Base-by-base conservation (phyloP, 2,329 filamentous ascomycete species). In the Stagonosporopsis chrysanthemi region DNA sequence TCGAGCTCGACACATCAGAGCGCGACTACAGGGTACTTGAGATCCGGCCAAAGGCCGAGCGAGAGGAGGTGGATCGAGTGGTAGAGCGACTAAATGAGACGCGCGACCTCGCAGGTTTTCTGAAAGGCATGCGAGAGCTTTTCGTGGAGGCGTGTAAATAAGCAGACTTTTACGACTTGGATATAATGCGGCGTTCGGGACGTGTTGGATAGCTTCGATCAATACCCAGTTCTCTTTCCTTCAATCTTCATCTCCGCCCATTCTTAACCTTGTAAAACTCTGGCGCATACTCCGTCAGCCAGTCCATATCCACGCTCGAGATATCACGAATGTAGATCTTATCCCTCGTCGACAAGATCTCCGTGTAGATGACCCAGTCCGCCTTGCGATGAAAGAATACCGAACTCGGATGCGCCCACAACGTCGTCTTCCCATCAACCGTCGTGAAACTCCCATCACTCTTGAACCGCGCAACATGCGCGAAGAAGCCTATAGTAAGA, bases 351-450 rank as follows among this genome's bases (percentile, higher is more conserved):
- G 98, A 91, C 82, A 97, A 86, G 35, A 97, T 87, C 78, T 97
- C 94, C 68, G 96, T 90, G 72, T 97, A 99, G 31, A 99, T 85
- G 9, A 98, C 92, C 92, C 94, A 98, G 63, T 97, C 92, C 11
- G 92, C 92, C 80, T 96, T 97, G 54, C 93, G 88, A 76, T 97
- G 96, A 81, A 98, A 98, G 87, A 98, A 92, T 65, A 98, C 79
- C 36, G 90, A 96, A 71, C 87, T 96, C 0, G 95, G 95, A 77
- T 99, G 95, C 22, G 92, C 92, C 79, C 96, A 86, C 50, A 98
- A 81, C 4, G 87, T 85, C 47, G 89, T 89, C 36, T 87, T 87
- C 28, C 92, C 92, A 59, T 88, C 88, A n/a, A 97, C 88, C 47
- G 91, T 94, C 66, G 86, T 87, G 75, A 97, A 97, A 4, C 87